Conservation (phyloP, 1,284 basidiomycete genomes). For the Ganoderma boninense region DNA sequence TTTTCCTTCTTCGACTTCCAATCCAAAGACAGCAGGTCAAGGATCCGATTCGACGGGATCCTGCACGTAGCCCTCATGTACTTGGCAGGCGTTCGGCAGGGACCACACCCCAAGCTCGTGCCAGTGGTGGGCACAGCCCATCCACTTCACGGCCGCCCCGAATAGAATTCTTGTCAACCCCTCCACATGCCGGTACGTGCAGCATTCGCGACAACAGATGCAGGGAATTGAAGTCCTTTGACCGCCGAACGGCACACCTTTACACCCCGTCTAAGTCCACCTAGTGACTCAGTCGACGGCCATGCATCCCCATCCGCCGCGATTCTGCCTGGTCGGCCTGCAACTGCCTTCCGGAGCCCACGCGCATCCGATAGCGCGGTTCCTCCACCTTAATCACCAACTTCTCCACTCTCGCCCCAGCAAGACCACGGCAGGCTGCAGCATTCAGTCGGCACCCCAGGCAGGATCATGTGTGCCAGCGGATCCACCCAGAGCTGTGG, state of each 20-base stretch:
- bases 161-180: no score
- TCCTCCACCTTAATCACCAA: background rate
- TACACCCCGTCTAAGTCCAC: background rate
- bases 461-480: background rate
- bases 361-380: background rate
- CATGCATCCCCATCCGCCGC: background rate
- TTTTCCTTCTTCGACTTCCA: constrained; percentile 7
- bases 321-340: background rate
- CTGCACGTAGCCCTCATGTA: background rate
- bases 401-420: background rate
- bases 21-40: background rate
- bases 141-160: background rate
- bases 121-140: background rate
- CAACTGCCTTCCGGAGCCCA: background rate
- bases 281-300: background rate
- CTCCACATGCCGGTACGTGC: background rate
- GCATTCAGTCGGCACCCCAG: background rate
- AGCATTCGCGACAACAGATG: background rate
- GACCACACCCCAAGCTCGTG: background rate
- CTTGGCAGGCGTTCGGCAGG: background rate
- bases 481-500: background rate
- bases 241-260: background rate
- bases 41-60: background rate
- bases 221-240: background rate
- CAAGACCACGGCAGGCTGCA: background rate